Evolutionary conservation across 352 stramenopile genomes (phyloP).

Genomic region (Phytophthora rubi): DNA sequence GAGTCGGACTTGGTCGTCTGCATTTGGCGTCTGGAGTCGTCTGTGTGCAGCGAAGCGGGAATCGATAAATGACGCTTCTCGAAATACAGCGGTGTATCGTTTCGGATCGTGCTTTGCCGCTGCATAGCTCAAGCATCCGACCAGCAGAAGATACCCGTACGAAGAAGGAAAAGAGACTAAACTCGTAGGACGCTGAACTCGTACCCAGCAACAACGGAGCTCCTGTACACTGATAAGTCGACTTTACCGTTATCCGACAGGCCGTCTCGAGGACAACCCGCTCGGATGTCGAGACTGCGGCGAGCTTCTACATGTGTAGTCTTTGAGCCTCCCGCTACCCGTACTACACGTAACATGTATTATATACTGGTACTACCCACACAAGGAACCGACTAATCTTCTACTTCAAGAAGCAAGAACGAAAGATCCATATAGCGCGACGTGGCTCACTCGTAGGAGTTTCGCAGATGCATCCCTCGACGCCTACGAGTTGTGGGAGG

Average conservation of each 20-base stretch:
- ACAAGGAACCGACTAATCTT: not conserved
- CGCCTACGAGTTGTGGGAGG: not conserved
- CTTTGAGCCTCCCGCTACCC: too few relatives aligned
- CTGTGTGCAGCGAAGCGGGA: not conserved
- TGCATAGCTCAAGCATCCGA: not conserved
- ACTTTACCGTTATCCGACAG: not conserved
- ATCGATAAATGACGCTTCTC: not conserved
- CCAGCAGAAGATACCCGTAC: not conserved
- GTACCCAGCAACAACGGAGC: not conserved
- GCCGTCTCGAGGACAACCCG: not conserved
- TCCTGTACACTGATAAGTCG: not conserved
- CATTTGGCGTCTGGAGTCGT: not conserved
- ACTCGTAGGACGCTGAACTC: not conserved
- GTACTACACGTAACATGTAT: too few relatives aligned
- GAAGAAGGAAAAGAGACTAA: not conserved
- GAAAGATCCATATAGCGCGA: not conserved
- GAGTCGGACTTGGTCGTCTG: not conserved
- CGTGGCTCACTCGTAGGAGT: not conserved
- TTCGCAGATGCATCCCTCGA: not conserved
- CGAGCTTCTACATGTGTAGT: too few relatives aligned
- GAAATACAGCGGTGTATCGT: not conserved
- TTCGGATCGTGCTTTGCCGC: not conserved
- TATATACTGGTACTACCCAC: too few relatives aligned
- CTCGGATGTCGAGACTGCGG: not conserved
- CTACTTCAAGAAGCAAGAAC: not conserved